These are phyloP conservation scores for Trichosporon asahii DNA, from an alignment of 1,284 basidiomycete genomes.

Conservation along the genomic window DNA sequence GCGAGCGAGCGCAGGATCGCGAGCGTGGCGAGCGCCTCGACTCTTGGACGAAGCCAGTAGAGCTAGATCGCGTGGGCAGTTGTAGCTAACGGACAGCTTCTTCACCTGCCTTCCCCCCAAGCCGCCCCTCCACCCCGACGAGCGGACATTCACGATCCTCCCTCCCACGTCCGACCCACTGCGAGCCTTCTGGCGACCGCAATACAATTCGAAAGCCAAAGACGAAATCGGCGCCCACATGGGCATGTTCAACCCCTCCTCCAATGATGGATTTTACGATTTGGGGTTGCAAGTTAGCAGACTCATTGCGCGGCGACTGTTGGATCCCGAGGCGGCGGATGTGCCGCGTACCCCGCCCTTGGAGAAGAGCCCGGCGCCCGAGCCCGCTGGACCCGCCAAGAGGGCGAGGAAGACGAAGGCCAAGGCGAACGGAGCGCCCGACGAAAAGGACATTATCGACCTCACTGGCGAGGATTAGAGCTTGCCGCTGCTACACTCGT, in stretches of 20 bases:
- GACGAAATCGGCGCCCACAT: slow-evolving; percentile 86
- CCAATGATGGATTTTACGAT: slow-evolving; percentile 87
- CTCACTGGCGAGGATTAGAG: slow-evolving; percentile 6
- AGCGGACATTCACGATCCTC: slow-evolving; percentile 71
- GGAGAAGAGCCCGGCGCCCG: neutral
- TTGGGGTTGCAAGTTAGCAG: slow-evolving; percentile 66
- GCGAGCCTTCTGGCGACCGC: slow-evolving; percentile 60
- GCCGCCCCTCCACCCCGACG: slow-evolving; percentile 54
- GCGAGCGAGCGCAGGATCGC: no score
- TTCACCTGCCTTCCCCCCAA: slow-evolving; percentile 68
- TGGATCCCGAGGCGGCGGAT: slow-evolving; percentile 39
- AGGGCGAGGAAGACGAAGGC: neutral
- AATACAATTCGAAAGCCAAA: slow-evolving; percentile 63
- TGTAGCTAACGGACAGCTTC: slow-evolving; percentile 57
- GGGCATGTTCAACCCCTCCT: slow-evolving; percentile 76
- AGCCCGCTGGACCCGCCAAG: no score
- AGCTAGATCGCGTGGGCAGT: no score
- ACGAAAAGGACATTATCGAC: slow-evolving; percentile 1
- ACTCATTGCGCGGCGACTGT: slow-evolving; percentile 39
- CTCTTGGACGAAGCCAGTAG: no score
- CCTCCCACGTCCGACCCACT: slow-evolving; percentile 63
- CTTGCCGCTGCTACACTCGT: no score
- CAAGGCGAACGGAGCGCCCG: neutral
- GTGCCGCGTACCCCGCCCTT: neutral
- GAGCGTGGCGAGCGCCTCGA: no score